phyloP scores from a whole-genome alignment of 2,329 filamentous ascomycete genomes.

The Nemania sp. region DNA sequence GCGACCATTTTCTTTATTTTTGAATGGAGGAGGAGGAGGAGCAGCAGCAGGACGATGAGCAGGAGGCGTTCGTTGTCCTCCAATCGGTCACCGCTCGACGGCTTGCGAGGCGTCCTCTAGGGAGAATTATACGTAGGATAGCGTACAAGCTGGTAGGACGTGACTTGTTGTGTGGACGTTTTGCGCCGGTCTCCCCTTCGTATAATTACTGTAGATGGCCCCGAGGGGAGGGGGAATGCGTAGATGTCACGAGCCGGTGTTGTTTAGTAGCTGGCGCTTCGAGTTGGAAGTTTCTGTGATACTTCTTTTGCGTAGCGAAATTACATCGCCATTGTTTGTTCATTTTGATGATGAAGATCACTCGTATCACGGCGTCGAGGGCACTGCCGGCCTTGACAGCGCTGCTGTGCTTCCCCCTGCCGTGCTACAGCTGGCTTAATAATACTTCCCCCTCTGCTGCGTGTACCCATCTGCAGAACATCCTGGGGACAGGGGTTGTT shows the following conservation, averaged over 20 bases:
- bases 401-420: constrained; percentile 12
- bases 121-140: neutral
- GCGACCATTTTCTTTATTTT: too few relatives aligned
- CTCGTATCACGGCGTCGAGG: neutral
- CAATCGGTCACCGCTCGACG: too few relatives aligned
- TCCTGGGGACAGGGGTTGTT: constrained; percentile 16
- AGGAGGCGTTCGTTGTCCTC: too few relatives aligned
- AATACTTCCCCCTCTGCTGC: constrained; percentile 12
- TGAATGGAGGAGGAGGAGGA: too few relatives aligned
- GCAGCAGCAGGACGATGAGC: too few relatives aligned
- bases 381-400: constrained; percentile 8
- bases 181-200: neutral
- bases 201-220: constrained; percentile 22
- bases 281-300: neutral
- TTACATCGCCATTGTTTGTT: neutral
- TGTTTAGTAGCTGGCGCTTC: neutral
- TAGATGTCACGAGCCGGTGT: neutral
- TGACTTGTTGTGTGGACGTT: neutral
- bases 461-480: constrained; percentile 22
- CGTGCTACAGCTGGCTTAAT: constrained; percentile 7
- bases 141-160: neutral
- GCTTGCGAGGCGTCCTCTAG: too few relatives aligned
- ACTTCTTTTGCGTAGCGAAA: neutral
- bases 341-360: too few relatives aligned
- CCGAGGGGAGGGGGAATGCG: neutral